Percentiles rank a stretch among this genome's conserved stretches.
Conservation (phyloP, 139 green algal genomes). For the Eudorina sp. region DNA sequence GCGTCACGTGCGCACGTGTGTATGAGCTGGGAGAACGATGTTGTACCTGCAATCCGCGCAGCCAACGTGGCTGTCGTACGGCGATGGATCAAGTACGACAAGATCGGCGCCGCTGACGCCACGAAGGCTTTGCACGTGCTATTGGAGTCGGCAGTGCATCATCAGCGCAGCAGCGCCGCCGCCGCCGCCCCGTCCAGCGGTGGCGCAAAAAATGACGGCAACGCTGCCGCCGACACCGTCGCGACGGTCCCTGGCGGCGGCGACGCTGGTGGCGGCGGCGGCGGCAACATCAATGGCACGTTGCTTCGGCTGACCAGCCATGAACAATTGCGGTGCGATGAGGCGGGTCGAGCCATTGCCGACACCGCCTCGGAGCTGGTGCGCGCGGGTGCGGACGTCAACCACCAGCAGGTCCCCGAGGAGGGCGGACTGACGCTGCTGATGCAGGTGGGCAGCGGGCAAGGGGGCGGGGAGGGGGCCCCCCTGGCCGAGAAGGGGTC, state of each 20-base stretch:
- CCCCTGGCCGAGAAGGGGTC: too few species aligned
- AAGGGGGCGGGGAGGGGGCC: too few species aligned
- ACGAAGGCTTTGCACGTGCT: background rate
- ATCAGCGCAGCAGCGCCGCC: background rate
- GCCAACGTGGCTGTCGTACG: background rate
- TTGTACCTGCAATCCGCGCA: background rate
- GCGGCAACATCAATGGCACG: background rate
- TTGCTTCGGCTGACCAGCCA: background rate
- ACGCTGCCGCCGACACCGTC: background rate
- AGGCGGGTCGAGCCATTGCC: background rate
- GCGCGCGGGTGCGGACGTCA: conserved; percentile 30
- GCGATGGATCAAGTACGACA: conserved; percentile 27
- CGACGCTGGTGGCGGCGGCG: too few species aligned
- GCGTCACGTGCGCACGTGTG: conserved; percentile 30
- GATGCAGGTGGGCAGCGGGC: conserved; percentile 19
- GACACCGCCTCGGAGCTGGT: background rate
- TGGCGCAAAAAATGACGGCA: too few species aligned
- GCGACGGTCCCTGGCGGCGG: too few species aligned
- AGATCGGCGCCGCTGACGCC: background rate
- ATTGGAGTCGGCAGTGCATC: background rate
- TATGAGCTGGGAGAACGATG: conserved; percentile 20
- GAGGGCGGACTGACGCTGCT: conserved; percentile 4
- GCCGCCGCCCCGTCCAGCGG: too few species aligned
- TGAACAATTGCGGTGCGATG: background rate
- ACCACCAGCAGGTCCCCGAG: background rate